Base-by-base conservation (phyloP, 139 green algal species). In the Astrephomene gubernaculifera region DNA sequence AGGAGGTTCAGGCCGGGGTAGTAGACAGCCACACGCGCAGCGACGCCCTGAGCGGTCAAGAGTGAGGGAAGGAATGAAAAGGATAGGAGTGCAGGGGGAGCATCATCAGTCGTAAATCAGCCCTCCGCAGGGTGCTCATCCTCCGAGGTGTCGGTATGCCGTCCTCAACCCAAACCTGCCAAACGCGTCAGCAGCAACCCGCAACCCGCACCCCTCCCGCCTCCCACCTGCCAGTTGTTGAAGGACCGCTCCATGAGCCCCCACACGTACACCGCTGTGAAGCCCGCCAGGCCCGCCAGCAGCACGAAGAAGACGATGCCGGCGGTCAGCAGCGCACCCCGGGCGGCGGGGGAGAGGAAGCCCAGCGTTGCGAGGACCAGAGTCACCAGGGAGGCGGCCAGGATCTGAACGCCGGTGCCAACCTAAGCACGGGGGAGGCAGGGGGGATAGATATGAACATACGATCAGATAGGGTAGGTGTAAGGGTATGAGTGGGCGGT, bases 281-380 rank as follows among this genome's bases (percentile, higher is more conserved):
- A 85, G 41, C 79, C 79, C 63, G 79, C 63, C 41, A 85, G 86
- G 31, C 94, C 86, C 10, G 91, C 87, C 54, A 98, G 90, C 67
- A 98, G 89, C 79, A 98, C 90, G 90, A 96, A 98, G 71, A 95
- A 88, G 35, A 97, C 87, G 79, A 98, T 87, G 49, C 92, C 82
- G 9, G 93, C 93, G n/a, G 96, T 98, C 68, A 99, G 91, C 75
- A 99, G 92, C 2, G 95, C 94, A 29, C 97, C 97, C 43, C 97
- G 93, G 0, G 94, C 93, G 14, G 97, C 95, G 21, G 97, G 97
- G 25, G 96, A 99, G 71, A 99, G 91, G 86, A 99, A 99, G 71
- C 97, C 97, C 44, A 98, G 90, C 0, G 96, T 91, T 31, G 97
- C 96, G 74, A 99, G 97, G 64, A 97, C 82, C 41, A 99, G 90